Evolutionary conservation across 1,284 basidiomycete genomes (phyloP), one percentile per base, ranked within the genome.

Genomic region (Apiotrichum siamense): DNA sequence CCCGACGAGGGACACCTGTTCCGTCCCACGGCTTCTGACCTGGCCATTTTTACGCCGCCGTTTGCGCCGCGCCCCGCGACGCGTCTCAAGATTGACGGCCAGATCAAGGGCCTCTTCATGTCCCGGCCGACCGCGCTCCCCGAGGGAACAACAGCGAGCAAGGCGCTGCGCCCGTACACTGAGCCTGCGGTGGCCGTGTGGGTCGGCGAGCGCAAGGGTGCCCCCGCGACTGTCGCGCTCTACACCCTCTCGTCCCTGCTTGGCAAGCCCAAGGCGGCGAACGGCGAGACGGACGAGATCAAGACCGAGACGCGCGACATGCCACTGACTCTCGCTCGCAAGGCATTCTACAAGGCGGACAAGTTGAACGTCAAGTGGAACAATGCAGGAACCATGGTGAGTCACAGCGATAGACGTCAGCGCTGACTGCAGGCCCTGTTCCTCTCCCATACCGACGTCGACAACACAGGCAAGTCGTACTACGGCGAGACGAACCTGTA

Each of bases 401-500:
- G 70, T 60, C 3, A 23, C 20, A 7, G 7, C 18, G 33, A 35
- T 15, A n/a, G n/a, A 17, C 25, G 17, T 18, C 15, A 23, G 13
- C 17, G 84, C 52, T 57, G 29, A 52, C 49, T n/a, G 27, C 83
- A 90, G 67, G 85, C 87, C 4, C 78, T 98, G 50, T 81, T 97
- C 58, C 76, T 97, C 40, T 94, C 94, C 0, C 88, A 93, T 63
- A 94, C 91, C 7, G 96, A 98, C 63, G 92, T 97, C 52, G 94
- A 98, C 73, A 88, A 89, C 72, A 87, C 89, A 29, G 94, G 94
- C 75, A 97, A 90, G 80, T 93, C 86, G 64, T 98, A 98, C 75
- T 98, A 97, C 62, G 96, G 94, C 54, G 93, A 97, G 77, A 96
- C 92, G 10, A 89, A 91, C 59, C 77, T 98, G 62, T 97, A 96